Evolutionary conservation across 2,329 filamentous ascomycete genomes (phyloP).

Genomic region (Cladosporium sp.): DNA sequence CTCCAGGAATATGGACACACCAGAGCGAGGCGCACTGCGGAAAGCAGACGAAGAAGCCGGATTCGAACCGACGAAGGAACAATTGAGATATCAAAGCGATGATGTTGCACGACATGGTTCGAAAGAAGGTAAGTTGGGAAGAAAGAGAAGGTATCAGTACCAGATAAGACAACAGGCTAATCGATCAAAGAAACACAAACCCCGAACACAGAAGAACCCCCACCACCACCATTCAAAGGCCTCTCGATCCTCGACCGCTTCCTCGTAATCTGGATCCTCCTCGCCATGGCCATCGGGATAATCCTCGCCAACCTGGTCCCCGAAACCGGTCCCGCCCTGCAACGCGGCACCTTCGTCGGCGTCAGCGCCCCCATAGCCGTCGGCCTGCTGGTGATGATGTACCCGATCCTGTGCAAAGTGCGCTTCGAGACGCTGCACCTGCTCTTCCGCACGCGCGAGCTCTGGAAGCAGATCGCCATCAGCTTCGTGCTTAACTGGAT

Average conservation of each 20-base stretch:
- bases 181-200: too few species aligned
- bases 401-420: constrained; percentile 82
- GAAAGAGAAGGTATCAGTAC: too few species aligned
- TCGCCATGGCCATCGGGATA: constrained; percentile 71
- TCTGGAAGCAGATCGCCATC: constrained; percentile 76
- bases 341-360: constrained; percentile 67
- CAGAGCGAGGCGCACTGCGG: background rate
- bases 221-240: constrained; percentile 33
- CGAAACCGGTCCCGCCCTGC: constrained; percentile 54
- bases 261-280: constrained; percentile 59
- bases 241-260: constrained; percentile 41
- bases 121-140: too few species aligned
- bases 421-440: constrained; percentile 68
- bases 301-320: constrained; percentile 70
- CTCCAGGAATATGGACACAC: constrained; percentile 8
- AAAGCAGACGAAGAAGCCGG: constrained; percentile 2
- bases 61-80: background rate
- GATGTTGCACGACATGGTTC: too few species aligned
- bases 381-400: constrained; percentile 85
- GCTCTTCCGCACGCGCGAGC: constrained; percentile 53
- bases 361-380: constrained; percentile 67
- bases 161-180: too few species aligned
- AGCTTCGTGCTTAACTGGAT: constrained; percentile 78
- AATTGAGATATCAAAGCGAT: background rate
- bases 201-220: too few species aligned